Base-by-base conservation (phyloP, 495 filamentous ascomycete genomes). In the Polyplosphaeria fusca region DNA sequence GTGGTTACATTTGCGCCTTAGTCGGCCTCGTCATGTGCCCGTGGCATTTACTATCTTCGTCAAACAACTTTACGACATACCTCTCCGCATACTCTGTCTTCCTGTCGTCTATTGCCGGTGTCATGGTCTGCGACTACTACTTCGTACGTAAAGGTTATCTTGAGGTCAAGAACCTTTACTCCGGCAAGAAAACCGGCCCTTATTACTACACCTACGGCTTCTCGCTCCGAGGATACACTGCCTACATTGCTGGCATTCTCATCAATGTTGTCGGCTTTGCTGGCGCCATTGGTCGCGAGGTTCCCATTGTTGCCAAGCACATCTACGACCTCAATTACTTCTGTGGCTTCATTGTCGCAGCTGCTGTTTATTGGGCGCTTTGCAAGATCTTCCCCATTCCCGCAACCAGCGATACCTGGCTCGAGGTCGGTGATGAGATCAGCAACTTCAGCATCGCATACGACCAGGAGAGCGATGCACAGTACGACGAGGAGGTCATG, bases 51-150 rank as follows among this genome's bases (percentile, higher is more conserved):
- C 82, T 94, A 19, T 83, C 79, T 0, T 72, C 76, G 5, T 79
- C 82, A n/a, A 95, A 94, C 73, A 83, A 87, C 68, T 96, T 96
- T 76, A 91, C 87, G n/a, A 91, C 88, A 40, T 96, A 96, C 64
- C 84, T 96, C 4, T 92, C 87, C 12, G 87, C 91, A 22, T 96
- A 96, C 75, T 90, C 88, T n/a, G 88, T 96, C 56, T 96, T 96
- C 74, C 82, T 96, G 22, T 91, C 87, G 42, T 88, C 88, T 32
- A 93, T 96, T 63, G 91, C 89, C 13, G 91, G 91, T 16, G 89
- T 94, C 52, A 93, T 96, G 67, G 77, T 90, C 65, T 83, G 75
- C 69, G 91, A 96, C 72, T 96, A 96, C 77, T 96, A 95, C 72
- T 60, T 89, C 54, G 88, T 95, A 18, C 88, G 90, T 54, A 81